phyloP scores from a whole-genome alignment of 1,284 basidiomycete species.

The Cryptococcus amylolentus region DNA sequence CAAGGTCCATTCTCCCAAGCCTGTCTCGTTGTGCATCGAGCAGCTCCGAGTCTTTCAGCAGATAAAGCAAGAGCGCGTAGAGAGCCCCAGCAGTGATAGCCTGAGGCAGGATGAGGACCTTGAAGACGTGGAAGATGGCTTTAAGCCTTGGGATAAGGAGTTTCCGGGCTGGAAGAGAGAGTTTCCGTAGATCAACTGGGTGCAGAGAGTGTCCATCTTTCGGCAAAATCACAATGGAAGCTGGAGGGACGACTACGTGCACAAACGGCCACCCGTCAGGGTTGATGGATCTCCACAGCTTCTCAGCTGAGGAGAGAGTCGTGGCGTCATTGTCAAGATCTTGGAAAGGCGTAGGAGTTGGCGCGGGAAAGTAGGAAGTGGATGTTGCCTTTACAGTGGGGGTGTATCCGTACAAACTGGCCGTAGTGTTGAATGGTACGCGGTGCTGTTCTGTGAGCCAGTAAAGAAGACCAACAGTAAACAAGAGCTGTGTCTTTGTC shows the following conservation, averaged over 20 bases:
- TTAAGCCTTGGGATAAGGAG: conserved; percentile 48
- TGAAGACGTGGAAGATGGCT: conserved; percentile 65
- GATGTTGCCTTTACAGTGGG: conserved; percentile 19
- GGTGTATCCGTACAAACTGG: conserved; percentile 41
- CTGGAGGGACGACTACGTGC: conserved; percentile 75
- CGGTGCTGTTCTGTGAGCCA: conserved; percentile 42
- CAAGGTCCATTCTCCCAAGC: conserved; percentile 34
- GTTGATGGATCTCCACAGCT: conserved; percentile 76
- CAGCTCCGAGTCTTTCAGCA: conserved; percentile 86
- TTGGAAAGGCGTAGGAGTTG: conserved; percentile 8
- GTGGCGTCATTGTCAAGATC: conserved; percentile 16
- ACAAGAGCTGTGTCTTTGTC: conserved; percentile 28
- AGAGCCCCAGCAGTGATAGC: conserved; percentile 68
- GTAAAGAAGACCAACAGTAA: conserved; percentile 44
- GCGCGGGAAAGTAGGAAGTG: conserved; percentile 8
- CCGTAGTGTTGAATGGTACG: conserved; percentile 21
- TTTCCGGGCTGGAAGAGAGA: conserved; percentile 27
- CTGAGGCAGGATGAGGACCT: conserved; percentile 82
- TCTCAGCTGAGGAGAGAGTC: conserved; percentile 35
- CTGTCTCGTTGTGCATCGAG: conserved; percentile 74
- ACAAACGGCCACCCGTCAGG: conserved; percentile 65
- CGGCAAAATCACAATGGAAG: conserved; percentile 68
- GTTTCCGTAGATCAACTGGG: conserved; percentile 39
- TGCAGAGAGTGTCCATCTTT: conserved; percentile 36
- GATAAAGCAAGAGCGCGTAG: conserved; percentile 77